Conservation (phyloP, 768 basidiomycete genomes). For the Agaricus bisporus region DNA sequence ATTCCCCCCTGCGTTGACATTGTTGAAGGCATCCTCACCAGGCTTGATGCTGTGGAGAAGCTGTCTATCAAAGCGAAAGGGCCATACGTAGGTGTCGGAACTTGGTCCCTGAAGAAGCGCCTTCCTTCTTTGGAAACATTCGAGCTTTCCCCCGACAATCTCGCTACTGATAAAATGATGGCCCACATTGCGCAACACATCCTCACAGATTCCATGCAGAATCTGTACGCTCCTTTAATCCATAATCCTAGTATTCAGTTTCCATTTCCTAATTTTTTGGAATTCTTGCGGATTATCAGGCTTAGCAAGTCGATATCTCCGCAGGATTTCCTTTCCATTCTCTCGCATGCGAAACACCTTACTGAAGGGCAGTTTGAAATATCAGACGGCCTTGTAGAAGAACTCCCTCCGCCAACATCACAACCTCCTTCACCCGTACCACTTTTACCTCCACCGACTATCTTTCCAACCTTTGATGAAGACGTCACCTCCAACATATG, state of each 20-base stretch:
- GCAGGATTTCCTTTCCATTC: not conserved
- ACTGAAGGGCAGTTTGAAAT: not conserved
- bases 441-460: not conserved
- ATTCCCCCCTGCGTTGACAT: not conserved
- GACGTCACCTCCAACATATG: not conserved
- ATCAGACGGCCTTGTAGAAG: not conserved
- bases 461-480: not conserved
- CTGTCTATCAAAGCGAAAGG: not conserved
- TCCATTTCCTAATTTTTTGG: not conserved
- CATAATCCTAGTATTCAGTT: not conserved
- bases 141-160: not conserved
- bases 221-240: not conserved
- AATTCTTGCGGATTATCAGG: not conserved
- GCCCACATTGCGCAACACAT: not conserved
- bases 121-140: conserved; percentile 1
- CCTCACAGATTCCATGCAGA: not conserved
- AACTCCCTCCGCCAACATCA: not conserved
- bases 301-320: not conserved
- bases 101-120: not conserved
- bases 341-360: not conserved
- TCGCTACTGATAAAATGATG: not conserved
- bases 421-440: not conserved
- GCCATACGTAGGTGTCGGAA: not conserved
- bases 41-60: not conserved
- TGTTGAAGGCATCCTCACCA: not conserved